Conservation (phyloP, 176 grass and related monocot genomes). For the Oryza meyeriana region DNA sequence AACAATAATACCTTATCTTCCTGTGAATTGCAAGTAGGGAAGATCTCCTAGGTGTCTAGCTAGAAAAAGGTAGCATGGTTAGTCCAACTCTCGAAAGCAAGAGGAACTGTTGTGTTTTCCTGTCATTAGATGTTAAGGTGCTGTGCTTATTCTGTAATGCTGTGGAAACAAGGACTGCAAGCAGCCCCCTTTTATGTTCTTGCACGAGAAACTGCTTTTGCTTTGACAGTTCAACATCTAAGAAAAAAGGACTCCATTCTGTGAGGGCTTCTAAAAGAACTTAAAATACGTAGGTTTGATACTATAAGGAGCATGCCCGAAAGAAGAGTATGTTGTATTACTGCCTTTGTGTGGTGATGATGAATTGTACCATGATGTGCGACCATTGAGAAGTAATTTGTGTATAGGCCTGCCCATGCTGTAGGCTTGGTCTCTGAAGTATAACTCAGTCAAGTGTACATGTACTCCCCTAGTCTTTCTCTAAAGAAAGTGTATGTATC, state of each 20-base stretch:
- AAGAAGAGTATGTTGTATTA: neutral
- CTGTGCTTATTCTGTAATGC: conserved; percentile 18
- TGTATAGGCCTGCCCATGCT: neutral
- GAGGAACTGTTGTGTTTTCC: conserved; percentile 1
- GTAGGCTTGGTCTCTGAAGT: neutral
- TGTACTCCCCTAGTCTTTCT: too few species aligned
- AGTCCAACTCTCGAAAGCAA: conserved; percentile 16
- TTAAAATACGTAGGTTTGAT: neutral
- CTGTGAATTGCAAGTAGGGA: conserved; percentile 31
- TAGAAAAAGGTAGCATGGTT: conserved; percentile 27
- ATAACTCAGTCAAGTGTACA: neutral
- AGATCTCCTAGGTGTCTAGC: conserved; percentile 16
- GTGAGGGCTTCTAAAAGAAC: neutral
- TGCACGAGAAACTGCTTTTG: conserved; percentile 6
- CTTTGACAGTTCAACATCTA: neutral
- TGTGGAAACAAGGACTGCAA: conserved; percentile 13
- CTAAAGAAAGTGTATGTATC: too few species aligned
- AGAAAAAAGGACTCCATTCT: neutral
- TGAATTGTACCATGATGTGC: neutral
- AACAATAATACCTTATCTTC: conserved; percentile 21
- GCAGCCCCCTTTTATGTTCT: neutral
- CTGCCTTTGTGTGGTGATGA: neutral
- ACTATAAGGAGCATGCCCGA: neutral
- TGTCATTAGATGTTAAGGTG: conserved; percentile 4
- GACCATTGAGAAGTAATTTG: neutral